Percentiles rank a stretch among this genome's conserved stretches.
These are phyloP conservation scores for Blastobotrys chiropterorum DNA, from an alignment of 805 yeast species.

Conservation along the genomic window DNA sequence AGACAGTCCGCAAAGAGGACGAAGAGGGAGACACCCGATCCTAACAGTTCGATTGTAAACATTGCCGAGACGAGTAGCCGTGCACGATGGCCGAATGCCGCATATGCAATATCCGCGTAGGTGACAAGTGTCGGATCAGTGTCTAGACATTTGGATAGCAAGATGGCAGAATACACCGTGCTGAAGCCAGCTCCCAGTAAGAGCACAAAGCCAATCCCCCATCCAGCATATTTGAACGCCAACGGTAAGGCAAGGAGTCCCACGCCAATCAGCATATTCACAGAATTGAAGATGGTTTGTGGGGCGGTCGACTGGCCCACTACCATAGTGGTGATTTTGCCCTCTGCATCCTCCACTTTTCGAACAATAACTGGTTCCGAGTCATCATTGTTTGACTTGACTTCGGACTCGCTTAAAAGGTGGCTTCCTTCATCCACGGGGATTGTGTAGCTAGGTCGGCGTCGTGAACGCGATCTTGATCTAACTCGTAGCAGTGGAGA, in stretches of 20 bases:
- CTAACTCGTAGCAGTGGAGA: background rate
- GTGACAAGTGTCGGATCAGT: conserved; percentile 77
- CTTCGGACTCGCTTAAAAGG: conserved; percentile 17
- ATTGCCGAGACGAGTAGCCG: conserved; percentile 65
- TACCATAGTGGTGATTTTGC: conserved; percentile 61
- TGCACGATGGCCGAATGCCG: conserved; percentile 76
- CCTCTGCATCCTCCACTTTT: conserved; percentile 64
- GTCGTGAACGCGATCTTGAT: conserved; percentile 5
- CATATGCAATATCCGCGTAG: conserved; percentile 82
- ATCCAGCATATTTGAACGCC: conserved; percentile 59
- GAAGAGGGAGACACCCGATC: conserved; percentile 74
- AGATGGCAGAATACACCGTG: conserved; percentile 71
- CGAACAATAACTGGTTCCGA: conserved; percentile 50
- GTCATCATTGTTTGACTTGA: conserved; percentile 30
- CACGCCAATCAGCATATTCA: conserved; percentile 62
- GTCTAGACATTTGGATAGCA: conserved; percentile 69
- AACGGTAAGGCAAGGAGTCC: conserved; percentile 63
- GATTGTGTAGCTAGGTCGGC: conserved; percentile 12
- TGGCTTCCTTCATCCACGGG: conserved; percentile 14
- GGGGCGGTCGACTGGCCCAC: conserved; percentile 79
- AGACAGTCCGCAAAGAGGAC: conserved; percentile 83
- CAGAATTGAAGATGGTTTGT: conserved; percentile 61
- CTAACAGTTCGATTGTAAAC: conserved; percentile 71
- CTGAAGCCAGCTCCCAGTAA: conserved; percentile 54
- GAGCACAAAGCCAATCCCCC: conserved; percentile 53